These are phyloP conservation scores for Fusarium anthophilum DNA, from an alignment of 2,329 filamentous ascomycete species.

Conservation along the genomic window DNA sequence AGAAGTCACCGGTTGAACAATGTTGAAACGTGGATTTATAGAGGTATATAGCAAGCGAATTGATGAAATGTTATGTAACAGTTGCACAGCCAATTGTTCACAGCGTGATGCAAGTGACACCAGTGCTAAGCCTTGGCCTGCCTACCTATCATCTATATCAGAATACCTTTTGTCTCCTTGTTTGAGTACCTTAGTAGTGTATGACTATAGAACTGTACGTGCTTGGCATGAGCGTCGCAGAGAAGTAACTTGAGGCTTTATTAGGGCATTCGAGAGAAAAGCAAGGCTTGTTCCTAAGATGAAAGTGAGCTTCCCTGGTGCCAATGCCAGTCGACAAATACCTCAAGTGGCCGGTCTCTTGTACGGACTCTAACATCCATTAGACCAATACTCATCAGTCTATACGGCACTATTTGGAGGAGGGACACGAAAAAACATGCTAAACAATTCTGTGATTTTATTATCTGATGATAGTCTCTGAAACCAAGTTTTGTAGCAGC, in stretches of 20 bases:
- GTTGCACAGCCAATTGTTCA: background rate
- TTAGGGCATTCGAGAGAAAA: background rate
- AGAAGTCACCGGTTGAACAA: constrained; percentile 25
- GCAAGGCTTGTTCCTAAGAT: background rate
- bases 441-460: background rate
- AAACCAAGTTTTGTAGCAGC: constrained; percentile 15
- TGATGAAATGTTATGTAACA: constrained; percentile 25
- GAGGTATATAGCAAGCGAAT: constrained; percentile 40
- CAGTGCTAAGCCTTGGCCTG: background rate
- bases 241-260: background rate
- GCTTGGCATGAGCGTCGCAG: background rate
- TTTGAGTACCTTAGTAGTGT: background rate
- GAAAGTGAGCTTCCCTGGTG: background rate
- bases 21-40: constrained; percentile 24
- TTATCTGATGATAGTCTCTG: background rate
- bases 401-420: background rate
- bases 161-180: background rate
- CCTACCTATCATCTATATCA: background rate
- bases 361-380: too few relatives aligned
- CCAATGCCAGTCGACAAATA: background rate
- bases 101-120: background rate
- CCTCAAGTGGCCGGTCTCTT: too few relatives aligned
- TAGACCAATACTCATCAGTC: background rate
- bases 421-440: background rate
- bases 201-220: background rate